Base-by-base conservation (phyloP, 495 filamentous ascomycete genomes). In the Hyaloscypha finlandica region DNA sequence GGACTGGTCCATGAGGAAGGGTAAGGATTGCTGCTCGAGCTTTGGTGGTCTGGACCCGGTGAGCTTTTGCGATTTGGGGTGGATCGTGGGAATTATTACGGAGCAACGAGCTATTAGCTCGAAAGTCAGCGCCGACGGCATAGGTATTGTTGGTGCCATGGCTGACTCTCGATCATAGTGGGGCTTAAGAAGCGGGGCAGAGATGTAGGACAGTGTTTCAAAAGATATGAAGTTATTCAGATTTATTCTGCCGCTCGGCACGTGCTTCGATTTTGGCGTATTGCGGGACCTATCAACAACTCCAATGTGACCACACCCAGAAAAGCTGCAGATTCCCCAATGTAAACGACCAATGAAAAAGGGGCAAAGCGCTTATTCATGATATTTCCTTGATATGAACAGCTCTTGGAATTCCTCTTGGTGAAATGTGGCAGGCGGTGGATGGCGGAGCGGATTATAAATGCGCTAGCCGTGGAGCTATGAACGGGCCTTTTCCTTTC, bases 1-100 rank as follows among this genome's bases (percentile, higher is more conserved):
- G 84, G 16, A 98, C 93, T 0, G 89, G 83, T 71, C 95, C 95
- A 86, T 98, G 96, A 42, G 95, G 95, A 1, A 99, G 88, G 14
- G 88, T 87, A 56, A 99, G 85, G 63, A 88, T 87, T 63, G 94
- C 92, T n/a, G 95, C 95, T 68, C 95, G 89, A 14, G 95, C 95
- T 84, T 94, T 93, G 3, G 95, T 98, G 53, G 91, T 94, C 95
- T 99, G 75, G 19, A 53, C 8, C 35, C 42, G 4, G 42, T 70
- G 59, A 68, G 64, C 57, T 71, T 58, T 32, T 45, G 66, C 66
- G 42, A 42, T 48, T 19, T 48, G 65, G 12, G 30, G 14, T 33
- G 48, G 58, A 70, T 33, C 58, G 78, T 56, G 32, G 58, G 32
- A 45, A 87, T 77, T 80, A 87, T 77, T 80, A 95, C 93, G 60